Conservation (phyloP, 257 asterid species). For the Knoxia roxburghii region DNA sequence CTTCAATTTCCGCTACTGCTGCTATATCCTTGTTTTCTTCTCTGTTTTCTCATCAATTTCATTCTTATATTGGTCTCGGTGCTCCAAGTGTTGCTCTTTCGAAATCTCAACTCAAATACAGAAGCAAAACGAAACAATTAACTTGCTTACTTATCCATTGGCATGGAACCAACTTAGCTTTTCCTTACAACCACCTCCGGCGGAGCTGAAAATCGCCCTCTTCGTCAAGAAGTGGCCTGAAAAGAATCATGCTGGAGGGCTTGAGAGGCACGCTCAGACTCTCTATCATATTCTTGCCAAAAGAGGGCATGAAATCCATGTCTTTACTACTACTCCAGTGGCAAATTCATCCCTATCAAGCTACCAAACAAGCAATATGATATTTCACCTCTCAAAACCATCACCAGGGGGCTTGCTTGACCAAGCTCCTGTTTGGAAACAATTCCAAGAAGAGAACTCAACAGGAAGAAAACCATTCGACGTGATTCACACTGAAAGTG, state of each 20-base stretch:
- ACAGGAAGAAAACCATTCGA: constrained; percentile 47
- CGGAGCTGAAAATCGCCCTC: constrained; percentile 51
- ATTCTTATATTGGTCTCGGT: constrained; percentile 35
- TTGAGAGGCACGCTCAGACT: constrained; percentile 68
- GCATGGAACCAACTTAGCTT: constrained; percentile 61
- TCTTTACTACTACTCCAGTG: constrained; percentile 60
- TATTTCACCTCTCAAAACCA: constrained; percentile 57
- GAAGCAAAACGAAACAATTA: constrained; percentile 17
- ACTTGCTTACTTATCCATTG: constrained; percentile 39
- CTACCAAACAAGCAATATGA: constrained; percentile 15
- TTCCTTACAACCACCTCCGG: constrained; percentile 30
- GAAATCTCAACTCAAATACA: constrained; percentile 1
- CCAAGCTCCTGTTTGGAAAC: constrained; percentile 58
- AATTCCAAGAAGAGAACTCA: constrained; percentile 40
- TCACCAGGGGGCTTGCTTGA: constrained; percentile 65
- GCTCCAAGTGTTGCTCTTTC: constrained; percentile 25
- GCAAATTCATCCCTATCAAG: constrained; percentile 21
- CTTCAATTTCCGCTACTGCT: constrained; percentile 32
- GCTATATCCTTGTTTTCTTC: constrained; percentile 31
- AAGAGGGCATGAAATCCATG: constrained; percentile 67
- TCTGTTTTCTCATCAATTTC: constrained; percentile 40
- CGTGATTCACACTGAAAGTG: constrained; percentile 73
- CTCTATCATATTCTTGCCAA: constrained; percentile 56
- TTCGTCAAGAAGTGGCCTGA: constrained; percentile 79
- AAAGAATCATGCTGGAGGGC: constrained; percentile 54